Evolutionary conservation across 148 eudicot genomes (phyloP), one percentile per base, ranked within the genome.

Genomic region (Vaccinium darrowii): DNA sequence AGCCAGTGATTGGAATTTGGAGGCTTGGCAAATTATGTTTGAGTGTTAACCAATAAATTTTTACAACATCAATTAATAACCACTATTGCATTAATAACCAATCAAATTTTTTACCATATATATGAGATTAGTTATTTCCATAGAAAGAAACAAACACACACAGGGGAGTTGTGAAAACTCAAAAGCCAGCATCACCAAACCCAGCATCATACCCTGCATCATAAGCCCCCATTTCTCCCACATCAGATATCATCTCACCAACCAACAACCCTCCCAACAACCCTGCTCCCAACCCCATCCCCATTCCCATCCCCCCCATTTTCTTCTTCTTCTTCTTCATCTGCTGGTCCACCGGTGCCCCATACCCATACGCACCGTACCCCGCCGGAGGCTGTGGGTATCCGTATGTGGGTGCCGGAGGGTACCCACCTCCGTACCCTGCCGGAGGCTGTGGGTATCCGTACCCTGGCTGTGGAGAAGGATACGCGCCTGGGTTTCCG

Each of bases 221-320:
- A 82, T 81, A 87, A 33, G 72, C 86, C 12, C 75, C 80, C 27
- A 84, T 56, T 15, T 89, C 88, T 49, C 87, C 89, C 53, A 79
- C 87, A 81, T 90, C 87, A 27, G 86, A 90, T 8, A 84, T 65
- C 90, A 87, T 86, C 6, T 87, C 90, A 1, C 91, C 93, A 3
- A 91, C 86, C 88, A 88, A 69, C 57, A 88, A 18, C 56, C 89
- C 91, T 19, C 88, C 88, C 27, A 91, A 30, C 88, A 88, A 79
- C 56, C 93, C 91, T 6, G 89, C 91, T 49, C 89, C 89, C 12
- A 91, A 10, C 8, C 89, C 90, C 5, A 88, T n/a, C 62, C 83
- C 82, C 74, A 69, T 69, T 30, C 30, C 30, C 74, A 39, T 39
- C 5, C 74, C 74, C 47, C 77, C 74, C 43, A 58, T 60, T 43